Base-by-base conservation (phyloP, 306 rosid genomes). In the Urtica urens region DNA sequence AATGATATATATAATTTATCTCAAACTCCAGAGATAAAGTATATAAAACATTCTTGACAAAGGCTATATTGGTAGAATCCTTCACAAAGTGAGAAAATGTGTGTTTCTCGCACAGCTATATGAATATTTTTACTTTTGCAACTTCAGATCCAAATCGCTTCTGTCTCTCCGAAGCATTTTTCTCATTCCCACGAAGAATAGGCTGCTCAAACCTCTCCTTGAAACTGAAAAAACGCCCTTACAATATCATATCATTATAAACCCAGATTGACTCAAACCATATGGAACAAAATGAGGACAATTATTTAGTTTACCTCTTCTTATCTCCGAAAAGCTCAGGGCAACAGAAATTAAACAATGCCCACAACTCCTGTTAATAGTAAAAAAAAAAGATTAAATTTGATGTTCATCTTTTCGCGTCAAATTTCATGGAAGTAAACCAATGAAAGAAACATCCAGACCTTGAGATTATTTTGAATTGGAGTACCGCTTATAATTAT, bases 381-480 rank as follows among this genome's bases (percentile, higher is more conserved):
- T 13, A 49, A 23, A 54, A 35, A 34, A 44, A 37, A 49, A 44
- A 47, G 59, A 30, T 40, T 38, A 41, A 15, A 49, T 23, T 10
- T 73, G 44, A 15, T 56, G 38, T 10, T 49, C 20, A 12, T 14
- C 48, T 17, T 21, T 46, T 38, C 26, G 34, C 7, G 4, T n/a
- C 30, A n/a, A 56, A 62, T 3, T 1, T 10, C 30, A 63, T 27
- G 25, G 38, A 48, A n/a, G 53, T 28, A 14, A 20, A 12, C 31
- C 40, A 50, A 28, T 10, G 9, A 21, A 47, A 31, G 38, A 23
- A 10, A 12, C 35, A 51, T 43, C 28, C 55, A 31, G 75, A 88
- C 97, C 94, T 88, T 84, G 0, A 88, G 71, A 78, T 88, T 84
- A 68, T 88, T 88, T 64, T 88, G 97, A 60, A 88, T 68, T 22